These are phyloP conservation scores for Aspergillus quadricinctus DNA, from an alignment of 2,329 filamentous ascomycete genomes.

Conservation along the genomic window DNA sequence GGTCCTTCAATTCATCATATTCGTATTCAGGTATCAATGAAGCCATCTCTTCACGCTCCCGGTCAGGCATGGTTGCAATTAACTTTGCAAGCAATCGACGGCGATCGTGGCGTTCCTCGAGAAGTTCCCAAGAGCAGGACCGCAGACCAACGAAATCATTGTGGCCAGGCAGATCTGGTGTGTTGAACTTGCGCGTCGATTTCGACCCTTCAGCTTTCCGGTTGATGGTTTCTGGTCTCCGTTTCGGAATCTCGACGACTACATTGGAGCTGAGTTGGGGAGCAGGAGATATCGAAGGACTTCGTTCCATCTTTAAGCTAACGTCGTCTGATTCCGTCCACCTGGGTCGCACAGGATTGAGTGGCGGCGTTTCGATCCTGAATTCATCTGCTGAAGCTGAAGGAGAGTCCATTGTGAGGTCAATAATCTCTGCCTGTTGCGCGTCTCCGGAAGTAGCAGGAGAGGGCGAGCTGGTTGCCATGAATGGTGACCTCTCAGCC, in stretches of 20 bases:
- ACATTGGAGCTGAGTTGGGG: conserved; percentile 7
- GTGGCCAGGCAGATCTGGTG: conserved; percentile 11
- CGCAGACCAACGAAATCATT: conserved; percentile 25
- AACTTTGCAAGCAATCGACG: conserved; percentile 30
- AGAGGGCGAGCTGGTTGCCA: conserved; percentile 7
- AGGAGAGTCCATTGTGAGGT: conserved; percentile 1
- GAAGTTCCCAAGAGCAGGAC: conserved; percentile 29
- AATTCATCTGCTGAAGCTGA: conserved; percentile 16
- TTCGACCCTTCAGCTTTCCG: not conserved
- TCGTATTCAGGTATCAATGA: conserved; percentile 11
- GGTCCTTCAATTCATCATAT: conserved; percentile 6
- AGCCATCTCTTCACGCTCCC: conserved; percentile 16
- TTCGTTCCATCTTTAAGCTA: conserved; percentile 3
- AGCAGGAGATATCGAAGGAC: conserved; percentile 15
- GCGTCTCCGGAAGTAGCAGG: not conserved
- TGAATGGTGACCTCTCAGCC: conserved; percentile 4
- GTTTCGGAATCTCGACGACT: conserved; percentile 4
- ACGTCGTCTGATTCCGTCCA: conserved; percentile 7
- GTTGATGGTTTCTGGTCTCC: not conserved
- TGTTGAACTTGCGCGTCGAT: not conserved
- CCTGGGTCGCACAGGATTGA: conserved; percentile 24
- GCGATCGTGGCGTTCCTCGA: conserved; percentile 39
- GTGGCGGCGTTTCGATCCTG: conserved; percentile 32
- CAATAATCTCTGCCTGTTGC: not conserved
- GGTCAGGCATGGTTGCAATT: conserved; percentile 14